Evolutionary conservation across 2,329 filamentous ascomycete species (phyloP), one percentile per base, ranked within the genome.

Genomic region (Rosellinia necatrix): DNA sequence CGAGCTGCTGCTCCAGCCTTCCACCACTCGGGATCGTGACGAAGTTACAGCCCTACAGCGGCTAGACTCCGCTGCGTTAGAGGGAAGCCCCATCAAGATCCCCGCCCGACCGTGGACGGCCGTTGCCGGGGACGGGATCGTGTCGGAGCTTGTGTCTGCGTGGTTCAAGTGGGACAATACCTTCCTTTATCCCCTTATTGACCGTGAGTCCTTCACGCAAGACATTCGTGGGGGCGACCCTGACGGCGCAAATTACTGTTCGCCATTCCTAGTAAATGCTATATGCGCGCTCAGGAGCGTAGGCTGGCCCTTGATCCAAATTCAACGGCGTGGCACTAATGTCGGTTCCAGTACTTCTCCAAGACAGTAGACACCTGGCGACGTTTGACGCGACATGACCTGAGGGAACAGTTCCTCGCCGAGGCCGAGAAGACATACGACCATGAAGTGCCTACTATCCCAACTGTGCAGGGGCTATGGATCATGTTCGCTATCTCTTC

Each of bases 161-260:
- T 58, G 54, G 58, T 58, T 60, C 25, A 60, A 43, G 34, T 60
- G 58, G 58, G 58, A 60, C 19, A 21, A 46, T 37, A 5, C 41
- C 6, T 60, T 58, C 3, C 35, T 58, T 15, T 60, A 55, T 8
- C 19, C 54, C 12, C 55, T 60, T 9, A 38, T 60, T 30, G 58
- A 60, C 10, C 54, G 47, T 19, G 49, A 60, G 7, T 47, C 35
- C 35, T 60, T 60, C 35, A 35, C 49, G 15, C 13, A 35, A 37
- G 54, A 60, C 3, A 48, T 60, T 12, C 44, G 41, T 9, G 17
- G 10, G 12, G 53, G 32, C 5, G 46, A 54, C 9, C 44, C 53
- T 12, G n/a, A 27, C 6, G 49, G 10, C 8, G 58, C 58, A 4
- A 47, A 17, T 10, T 43, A 57, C 37, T 60, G 58, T 41, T 58